These are phyloP conservation scores for Boletus rex-veris DNA, from an alignment of 768 basidiomycete species.

Conservation along the genomic window DNA sequence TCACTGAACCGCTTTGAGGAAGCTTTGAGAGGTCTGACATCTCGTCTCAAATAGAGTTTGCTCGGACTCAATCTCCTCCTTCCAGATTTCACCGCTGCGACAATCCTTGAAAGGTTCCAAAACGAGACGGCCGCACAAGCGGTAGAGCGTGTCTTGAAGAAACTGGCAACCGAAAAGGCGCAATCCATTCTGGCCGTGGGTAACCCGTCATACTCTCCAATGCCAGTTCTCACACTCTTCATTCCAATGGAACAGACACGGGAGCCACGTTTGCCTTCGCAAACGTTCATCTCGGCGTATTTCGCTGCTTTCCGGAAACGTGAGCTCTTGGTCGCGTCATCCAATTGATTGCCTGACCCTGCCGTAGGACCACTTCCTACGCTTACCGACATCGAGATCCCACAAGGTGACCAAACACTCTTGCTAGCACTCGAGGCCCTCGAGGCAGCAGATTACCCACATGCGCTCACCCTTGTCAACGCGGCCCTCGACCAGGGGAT, in stretches of 20 bases:
- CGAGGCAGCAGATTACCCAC: conserved; percentile 77
- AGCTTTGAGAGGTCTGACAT: conserved; percentile 66
- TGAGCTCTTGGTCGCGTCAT: conserved; percentile 35
- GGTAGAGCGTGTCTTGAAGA: conserved; percentile 92
- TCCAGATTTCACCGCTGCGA: conserved; percentile 92
- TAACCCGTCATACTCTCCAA: neutral
- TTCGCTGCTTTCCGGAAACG: conserved; percentile 94
- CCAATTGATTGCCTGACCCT: neutral
- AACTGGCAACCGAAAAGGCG: conserved; percentile 69
- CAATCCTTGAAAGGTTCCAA: conserved; percentile 91
- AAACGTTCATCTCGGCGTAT: conserved; percentile 91
- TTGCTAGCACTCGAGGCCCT: conserved; percentile 79
- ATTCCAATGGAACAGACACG: conserved; percentile 41
- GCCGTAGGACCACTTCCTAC: conserved; percentile 57
- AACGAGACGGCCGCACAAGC: conserved; percentile 73
- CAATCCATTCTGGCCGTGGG: conserved; percentile 66
- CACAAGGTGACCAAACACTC: conserved; percentile 83
- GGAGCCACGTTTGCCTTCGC: conserved; percentile 80
- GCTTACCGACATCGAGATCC: conserved; percentile 68
- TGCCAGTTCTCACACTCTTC: neutral
- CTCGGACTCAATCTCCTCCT: neutral
- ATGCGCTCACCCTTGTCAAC: conserved; percentile 73
- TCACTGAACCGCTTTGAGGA: conserved; percentile 70
- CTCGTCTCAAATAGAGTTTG: neutral
- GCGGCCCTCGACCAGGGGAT: conserved; percentile 87